Evolutionary conservation across 1,284 basidiomycete genomes (phyloP), one percentile per base, ranked within the genome.

Genomic region (Ustilago xerochloae): DNA sequence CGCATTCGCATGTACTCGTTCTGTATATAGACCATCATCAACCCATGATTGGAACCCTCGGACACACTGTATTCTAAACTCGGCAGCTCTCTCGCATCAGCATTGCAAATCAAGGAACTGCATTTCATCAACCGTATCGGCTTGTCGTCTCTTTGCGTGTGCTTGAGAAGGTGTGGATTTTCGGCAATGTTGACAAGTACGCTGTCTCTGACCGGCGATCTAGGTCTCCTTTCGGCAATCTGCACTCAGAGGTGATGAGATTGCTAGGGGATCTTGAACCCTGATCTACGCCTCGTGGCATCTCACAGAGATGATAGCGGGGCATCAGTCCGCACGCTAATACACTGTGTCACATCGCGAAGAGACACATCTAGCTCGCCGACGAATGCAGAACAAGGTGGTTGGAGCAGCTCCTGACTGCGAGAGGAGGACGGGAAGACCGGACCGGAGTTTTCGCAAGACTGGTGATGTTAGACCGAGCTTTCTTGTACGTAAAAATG

Each of bases 41-140:
- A 13, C 10, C 22, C 22, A 43, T 24, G 41, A 59, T 38, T 29
- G 35, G 38, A 46, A 43, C 32, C 48, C 38, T 24, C 39, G 15
- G 28, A 41, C 38, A 57, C 55, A 47, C 59, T 61, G 59, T 61
- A 60, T 60, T 45, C 33, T 60, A 60, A 33, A 8, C 16, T 39
- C 39, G 41, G 38, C 38, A 22, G 29, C 36, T 33, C 24, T 46
- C 18, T 32, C 26, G 36, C 55, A 58, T 41, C 30, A 43, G 24
- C 36, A 48, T 13, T 22, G 20, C 18, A 30, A 43, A 50, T 22
- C 24, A 38, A 35, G 39, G 22, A 20, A 29, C 33, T 57, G 20
- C 43, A n/a, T n/a, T 18, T 26, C 28, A 26, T 28, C 20, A 12
- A 35, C n/a, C 24, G 24, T 15, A 0, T 16, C 15, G 6, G 18